Base-by-base conservation (phyloP, 2,329 filamentous ascomycete genomes). In the Grosmannia penicillata region DNA sequence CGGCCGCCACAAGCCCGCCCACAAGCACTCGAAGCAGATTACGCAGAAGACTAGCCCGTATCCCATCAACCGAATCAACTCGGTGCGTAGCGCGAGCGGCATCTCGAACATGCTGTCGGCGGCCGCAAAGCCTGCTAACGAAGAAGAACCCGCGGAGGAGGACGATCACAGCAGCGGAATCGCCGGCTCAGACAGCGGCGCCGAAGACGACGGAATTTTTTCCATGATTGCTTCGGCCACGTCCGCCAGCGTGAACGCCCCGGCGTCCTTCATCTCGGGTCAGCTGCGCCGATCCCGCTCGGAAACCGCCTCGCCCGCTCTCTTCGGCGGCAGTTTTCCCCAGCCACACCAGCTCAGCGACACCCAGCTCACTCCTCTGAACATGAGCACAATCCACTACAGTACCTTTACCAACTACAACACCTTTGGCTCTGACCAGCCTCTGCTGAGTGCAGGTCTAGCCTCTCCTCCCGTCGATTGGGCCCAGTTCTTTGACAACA, bases 41-140 rank as follows among this genome's bases (percentile, higher is more conserved):
- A 66, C 72, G 23, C 72, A 77, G 47, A 76, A 77, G 53, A 69
- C 65, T 47, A 70, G 70, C 24, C 73, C 75, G 17, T 79, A 79
- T 47, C 66, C 69, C 42, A 63, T 77, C 30, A 69, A 61, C 51
- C 66, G 72, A 41, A 68, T 69, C 45, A 70, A 73, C 55, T 70
- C 72, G 17, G 61, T 72, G 45, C 66, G 72, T 55, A 63, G 71
- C 56, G 55, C 62, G 40, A 57, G 62, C 53, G 65, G 65, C 52
- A 49, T 70, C 28, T 62, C 62, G 18, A 35, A 28, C 22, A 33
- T 41, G 10, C n/a, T 43, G 33, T 26, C 18, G 29, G 32, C 38
- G 19, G 58, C 41, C 56, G 52, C 41, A 47, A 56, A 65, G 46
- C 56, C 60, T 41, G 57, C 59, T 39, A 49, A 55, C 37, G 45